phyloP scores from a whole-genome alignment of 441 rosid species.

The Euphorbia celastroides region DNA sequence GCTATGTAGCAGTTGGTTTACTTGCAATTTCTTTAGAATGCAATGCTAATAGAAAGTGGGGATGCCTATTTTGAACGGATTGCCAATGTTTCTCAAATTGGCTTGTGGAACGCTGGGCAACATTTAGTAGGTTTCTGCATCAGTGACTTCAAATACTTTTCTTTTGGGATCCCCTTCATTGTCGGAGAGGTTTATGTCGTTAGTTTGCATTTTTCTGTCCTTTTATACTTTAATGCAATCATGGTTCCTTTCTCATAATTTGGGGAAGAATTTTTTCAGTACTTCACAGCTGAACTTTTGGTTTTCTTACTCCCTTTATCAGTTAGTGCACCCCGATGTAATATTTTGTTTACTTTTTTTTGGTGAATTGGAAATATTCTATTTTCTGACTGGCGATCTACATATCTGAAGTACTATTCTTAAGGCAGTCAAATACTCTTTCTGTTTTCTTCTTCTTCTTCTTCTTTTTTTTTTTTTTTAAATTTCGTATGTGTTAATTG shows the following conservation, averaged over 20 bases:
- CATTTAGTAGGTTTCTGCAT: constrained; percentile 1
- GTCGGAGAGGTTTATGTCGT: not conserved
- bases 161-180: not conserved
- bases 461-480: not conserved
- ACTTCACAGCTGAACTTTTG: not conserved
- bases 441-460: not conserved
- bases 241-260: not conserved
- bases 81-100: not conserved
- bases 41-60: not conserved
- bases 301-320: not conserved
- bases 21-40: not conserved
- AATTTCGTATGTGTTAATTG: no score
- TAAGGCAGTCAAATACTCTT: not conserved
- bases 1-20: not conserved
- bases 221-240: not conserved
- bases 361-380: not conserved
- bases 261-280: not conserved
- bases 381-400: not conserved
- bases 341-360: not conserved
- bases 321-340: not conserved
- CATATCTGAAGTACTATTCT: not conserved
- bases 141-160: not conserved
- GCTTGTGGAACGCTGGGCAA: not conserved
- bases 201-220: not conserved
- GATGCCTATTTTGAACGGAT: not conserved